Evolutionary conservation across 192 early-diverging fungal species (phyloP), one percentile per base, ranked within the genome.

Genomic region (Entrophospora sp.): DNA sequence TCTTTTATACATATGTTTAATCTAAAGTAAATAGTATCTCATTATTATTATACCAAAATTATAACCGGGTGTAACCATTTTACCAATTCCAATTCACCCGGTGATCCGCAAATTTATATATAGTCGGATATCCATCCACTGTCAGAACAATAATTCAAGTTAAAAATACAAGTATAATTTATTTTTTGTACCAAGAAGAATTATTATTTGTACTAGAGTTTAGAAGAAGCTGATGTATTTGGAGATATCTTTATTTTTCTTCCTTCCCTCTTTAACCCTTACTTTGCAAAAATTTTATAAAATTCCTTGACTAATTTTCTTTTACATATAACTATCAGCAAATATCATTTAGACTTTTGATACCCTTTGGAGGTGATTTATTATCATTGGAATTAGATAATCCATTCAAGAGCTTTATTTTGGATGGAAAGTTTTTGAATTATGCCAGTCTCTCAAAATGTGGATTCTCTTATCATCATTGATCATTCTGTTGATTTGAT

Each of bases 181-280:
- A 28, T 94, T 89, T 66, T 89, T 98, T 72, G 93, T 94, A 2
- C 94, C 96, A 10, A 80, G 89, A 27, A 83, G 92, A 9, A 93
- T 94, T 3, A 80, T 92, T 51, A 73, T 97, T 1, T 96, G 95
- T 74, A 92, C 96, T 72, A 86, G 89, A n/a, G 85, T 96, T 77
- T 97, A 61, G 96, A 95, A 73, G 94, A 97, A 58, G 88, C 89
- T 24, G 93, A 91, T 22, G 91, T 98, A 0, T 84, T 87, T 75
- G 94, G 92, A 20, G 91, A 93, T 52, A 73, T 66, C 64, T 51
- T 66, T 66, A 5, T 25, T 31, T 30, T 28, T 20, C 34, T 34
- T 20, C 12, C 13, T 20, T 20, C 20, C 10, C 36, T 53, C 27
- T 63, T 46, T 46, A 14, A 12, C 10, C 0, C 46, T 31, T 45